Percentiles rank a stretch among this genome's conserved stretches.
Evolutionary conservation across 208 protist genomes (phyloP).

Genomic region (Wallacemonas rigidus): DNA sequence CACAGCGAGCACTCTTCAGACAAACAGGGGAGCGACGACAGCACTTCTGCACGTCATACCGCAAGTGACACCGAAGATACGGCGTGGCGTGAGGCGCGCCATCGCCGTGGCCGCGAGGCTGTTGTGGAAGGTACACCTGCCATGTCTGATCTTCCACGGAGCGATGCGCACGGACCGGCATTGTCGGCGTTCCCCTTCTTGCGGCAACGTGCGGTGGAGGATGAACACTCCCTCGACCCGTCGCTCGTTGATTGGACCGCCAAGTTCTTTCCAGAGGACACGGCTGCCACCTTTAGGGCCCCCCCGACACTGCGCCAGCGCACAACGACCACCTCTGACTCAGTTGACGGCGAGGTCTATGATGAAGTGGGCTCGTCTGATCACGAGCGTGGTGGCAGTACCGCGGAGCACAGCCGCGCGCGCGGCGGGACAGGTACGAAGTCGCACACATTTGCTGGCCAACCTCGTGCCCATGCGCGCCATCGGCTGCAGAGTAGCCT

Average conservation of each 20-base stretch:
- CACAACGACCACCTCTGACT: background rate
- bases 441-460: background rate
- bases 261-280: slow-evolving; percentile 88
- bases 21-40: too few species aligned
- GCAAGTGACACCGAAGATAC: background rate
- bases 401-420: too few species aligned
- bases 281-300: slow-evolving; percentile 57
- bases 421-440: background rate
- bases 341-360: background rate
- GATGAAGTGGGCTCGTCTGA: background rate
- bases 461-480: slow-evolving; percentile 35
- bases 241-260: slow-evolving; percentile 92
- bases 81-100: slow-evolving; percentile 40
- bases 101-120: slow-evolving; percentile 50
- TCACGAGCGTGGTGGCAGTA: too few species aligned
- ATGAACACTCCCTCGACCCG: slow-evolving; percentile 71
- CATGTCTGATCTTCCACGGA: slow-evolving; percentile 40
- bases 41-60: too few species aligned
- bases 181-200: slow-evolving; percentile 86
- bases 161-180: slow-evolving; percentile 14
- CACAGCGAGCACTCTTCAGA: too few species aligned
- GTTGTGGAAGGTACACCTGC: slow-evolving; percentile 62
- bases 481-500: slow-evolving; percentile 71
- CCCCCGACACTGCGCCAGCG: slow-evolving; percentile 63
- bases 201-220: slow-evolving; percentile 74